Evolutionary conservation across 169 alveolate genomes (phyloP), one percentile per base, ranked within the genome.

Genomic region (Cryptosporidium muris): DNA sequence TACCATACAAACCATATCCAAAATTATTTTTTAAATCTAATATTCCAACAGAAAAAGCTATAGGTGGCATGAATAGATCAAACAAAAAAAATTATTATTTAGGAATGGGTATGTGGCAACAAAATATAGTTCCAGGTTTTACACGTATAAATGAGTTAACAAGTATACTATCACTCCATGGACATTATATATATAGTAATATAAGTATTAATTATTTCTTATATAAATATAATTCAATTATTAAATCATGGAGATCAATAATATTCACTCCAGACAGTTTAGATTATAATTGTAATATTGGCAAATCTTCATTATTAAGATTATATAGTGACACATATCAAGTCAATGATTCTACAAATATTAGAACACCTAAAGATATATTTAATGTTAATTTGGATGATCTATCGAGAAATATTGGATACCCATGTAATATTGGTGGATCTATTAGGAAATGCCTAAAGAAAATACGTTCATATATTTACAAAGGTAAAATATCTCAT

Each of bases 31-130:
- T 66, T 3, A 51, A 54, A 12, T 40, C 81, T 40, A 66, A 66
- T 66, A 56, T 40, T 53, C 81, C 81, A 0, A 52, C 51, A 38
- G 54, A 48, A 37, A 66, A 66, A n/a, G 62, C 81, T 52, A 53
- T 66, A 38, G 2, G 40, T 52, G 66, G 65, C n/a, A 12, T 66
- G 2, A 45, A 66, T 38, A 66, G 81, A 43, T 66, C 81, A 14
- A 52, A 52, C 9, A 49, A 34, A 4, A 9, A 16, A 7, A 51
- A 66, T 37, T 66, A 51, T 45, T 66, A 66, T 66, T 51, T 43
- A 11, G 65, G 51, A 12, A 65, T 65, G 5, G 81, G 81, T 37
- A 66, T 40, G 42, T 66, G 81, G 81, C 81, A 66, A 36, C 25
- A 52, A 52, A 34, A 58, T 36, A 37, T 51, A 4, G 54, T 65